These are phyloP conservation scores for Mortierella sp. DNA, from an alignment of 371 early-diverging fungal genomes.

Conservation along the genomic window DNA sequence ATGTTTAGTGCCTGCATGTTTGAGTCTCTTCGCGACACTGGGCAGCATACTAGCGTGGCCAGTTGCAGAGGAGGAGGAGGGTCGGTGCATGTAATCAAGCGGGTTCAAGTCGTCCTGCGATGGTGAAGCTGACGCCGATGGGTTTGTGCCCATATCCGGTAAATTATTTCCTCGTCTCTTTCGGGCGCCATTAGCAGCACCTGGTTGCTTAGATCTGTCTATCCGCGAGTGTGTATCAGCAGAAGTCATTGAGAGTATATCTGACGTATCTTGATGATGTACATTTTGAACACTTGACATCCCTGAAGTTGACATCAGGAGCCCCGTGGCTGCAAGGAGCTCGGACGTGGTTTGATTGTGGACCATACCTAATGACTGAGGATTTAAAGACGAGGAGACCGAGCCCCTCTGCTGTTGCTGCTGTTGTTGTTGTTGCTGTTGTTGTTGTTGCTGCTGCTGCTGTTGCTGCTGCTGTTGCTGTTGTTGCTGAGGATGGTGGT, in stretches of 20 bases:
- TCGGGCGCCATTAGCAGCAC: neutral
- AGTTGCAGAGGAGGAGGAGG: neutral
- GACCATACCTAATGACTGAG: neutral
- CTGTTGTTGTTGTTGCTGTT: neutral
- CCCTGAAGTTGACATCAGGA: conserved; percentile 18
- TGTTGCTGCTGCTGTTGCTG: neutral
- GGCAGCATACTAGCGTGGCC: neutral
- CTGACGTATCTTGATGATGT: neutral
- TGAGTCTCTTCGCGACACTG: conserved; percentile 8
- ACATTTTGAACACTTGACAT: conserved; percentile 6
- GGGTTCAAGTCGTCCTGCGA: neutral
- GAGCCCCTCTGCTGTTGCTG: neutral
- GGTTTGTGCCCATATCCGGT: neutral
- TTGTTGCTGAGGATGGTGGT: conserved; percentile 16
- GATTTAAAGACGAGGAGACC: too few species aligned
- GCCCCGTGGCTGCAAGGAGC: conserved; percentile 22
- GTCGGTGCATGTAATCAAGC: conserved; percentile 12
- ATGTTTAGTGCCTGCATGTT: neutral
- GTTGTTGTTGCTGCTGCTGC: neutral
- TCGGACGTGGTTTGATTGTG: conserved; percentile 20
- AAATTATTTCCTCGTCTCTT: conserved; percentile 12
- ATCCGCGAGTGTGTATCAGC: neutral
- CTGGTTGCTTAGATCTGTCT: conserved; percentile 7
- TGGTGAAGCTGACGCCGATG: neutral
- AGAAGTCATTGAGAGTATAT: neutral